Evolutionary conservation across 2,329 filamentous ascomycete genomes (phyloP).

Genomic region (Spiromastix sp.): DNA sequence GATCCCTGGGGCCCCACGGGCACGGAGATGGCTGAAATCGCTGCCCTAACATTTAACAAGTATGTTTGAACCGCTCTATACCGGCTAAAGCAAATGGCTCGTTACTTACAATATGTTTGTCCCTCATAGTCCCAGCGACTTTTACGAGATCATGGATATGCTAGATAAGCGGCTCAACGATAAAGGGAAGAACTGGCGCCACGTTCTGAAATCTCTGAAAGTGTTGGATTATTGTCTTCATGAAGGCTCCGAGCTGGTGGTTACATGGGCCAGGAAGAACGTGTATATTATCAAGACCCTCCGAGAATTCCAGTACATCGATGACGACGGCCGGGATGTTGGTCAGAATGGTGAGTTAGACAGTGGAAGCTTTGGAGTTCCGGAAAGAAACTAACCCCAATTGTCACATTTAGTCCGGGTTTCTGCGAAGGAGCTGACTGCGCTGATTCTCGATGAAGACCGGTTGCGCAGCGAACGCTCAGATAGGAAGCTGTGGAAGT

Average conservation of each 20-base stretch:
- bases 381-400: background rate
- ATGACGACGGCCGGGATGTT: constrained; percentile 90
- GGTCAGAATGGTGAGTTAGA: constrained; percentile 75
- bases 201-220: constrained; percentile 94
- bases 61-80: constrained; percentile 39
- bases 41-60: constrained; percentile 96
- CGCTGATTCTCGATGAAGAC: constrained; percentile 87
- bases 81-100: too few relatives aligned
- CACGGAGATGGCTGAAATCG: constrained; percentile 97
- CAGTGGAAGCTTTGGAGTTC: background rate
- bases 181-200: constrained; percentile 99
- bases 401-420: constrained; percentile 62
- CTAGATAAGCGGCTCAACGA: constrained; percentile 96
- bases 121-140: constrained; percentile 68
- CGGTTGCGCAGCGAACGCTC: constrained; percentile 79
- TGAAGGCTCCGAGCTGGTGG: constrained; percentile 90
- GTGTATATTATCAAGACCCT: constrained; percentile 98
- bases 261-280: constrained; percentile 96
- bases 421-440: constrained; percentile 89
- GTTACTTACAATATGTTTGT: background rate
- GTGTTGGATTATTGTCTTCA: constrained; percentile 97
- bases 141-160: constrained; percentile 99
- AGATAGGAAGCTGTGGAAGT: constrained; percentile 93
- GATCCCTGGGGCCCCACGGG: constrained; percentile 97
- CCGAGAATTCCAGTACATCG: constrained; percentile 91